A percentile compares a stretch with the other conserved stretches of the same genome.
phyloP scores from a whole-genome alignment of 164 flowering plant species.

The Hamamelis virginiana region DNA sequence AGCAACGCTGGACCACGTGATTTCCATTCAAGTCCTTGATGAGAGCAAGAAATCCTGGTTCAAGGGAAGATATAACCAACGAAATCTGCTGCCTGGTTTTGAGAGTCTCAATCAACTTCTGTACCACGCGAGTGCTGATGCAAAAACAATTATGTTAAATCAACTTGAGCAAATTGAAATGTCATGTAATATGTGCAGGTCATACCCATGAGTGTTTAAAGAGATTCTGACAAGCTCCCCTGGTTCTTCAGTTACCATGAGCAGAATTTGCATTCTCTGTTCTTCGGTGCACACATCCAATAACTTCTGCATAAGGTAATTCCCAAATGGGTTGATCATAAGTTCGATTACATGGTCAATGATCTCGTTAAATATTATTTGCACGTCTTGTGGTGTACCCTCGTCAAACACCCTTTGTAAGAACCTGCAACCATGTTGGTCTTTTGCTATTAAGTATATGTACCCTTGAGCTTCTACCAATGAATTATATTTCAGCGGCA shows the following conservation, averaged over 20 bases:
- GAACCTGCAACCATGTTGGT: slow-evolving; percentile 78
- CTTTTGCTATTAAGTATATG: slow-evolving; percentile 61
- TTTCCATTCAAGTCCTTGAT: slow-evolving; percentile 79
- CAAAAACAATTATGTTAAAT: neutral
- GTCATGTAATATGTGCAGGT: neutral
- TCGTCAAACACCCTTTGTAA: slow-evolving; percentile 68
- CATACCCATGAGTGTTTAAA: slow-evolving; percentile 78
- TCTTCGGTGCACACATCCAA: slow-evolving; percentile 74
- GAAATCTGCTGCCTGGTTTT: slow-evolving; percentile 59
- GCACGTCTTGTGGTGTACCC: slow-evolving; percentile 46
- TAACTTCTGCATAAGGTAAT: slow-evolving; percentile 85
- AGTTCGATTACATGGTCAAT: slow-evolving; percentile 66
- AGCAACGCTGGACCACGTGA: slow-evolving; percentile 83
- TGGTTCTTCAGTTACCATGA: slow-evolving; percentile 41
- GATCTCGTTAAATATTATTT: slow-evolving; percentile 58
- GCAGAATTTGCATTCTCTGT: slow-evolving; percentile 59
- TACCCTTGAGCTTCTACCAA: slow-evolving; percentile 42
- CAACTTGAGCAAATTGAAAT: neutral
- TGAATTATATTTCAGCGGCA: slow-evolving; percentile 32
- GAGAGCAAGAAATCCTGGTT: slow-evolving; percentile 68
- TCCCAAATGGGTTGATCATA: slow-evolving; percentile 83
- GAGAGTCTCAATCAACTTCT: slow-evolving; percentile 74
- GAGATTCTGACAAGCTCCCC: slow-evolving; percentile 68
- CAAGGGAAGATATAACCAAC: slow-evolving; percentile 47
- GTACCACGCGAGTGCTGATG: slow-evolving; percentile 83